Conservation (phyloP, 177 flowering plant genomes). For the Vitis hybrid region DNA sequence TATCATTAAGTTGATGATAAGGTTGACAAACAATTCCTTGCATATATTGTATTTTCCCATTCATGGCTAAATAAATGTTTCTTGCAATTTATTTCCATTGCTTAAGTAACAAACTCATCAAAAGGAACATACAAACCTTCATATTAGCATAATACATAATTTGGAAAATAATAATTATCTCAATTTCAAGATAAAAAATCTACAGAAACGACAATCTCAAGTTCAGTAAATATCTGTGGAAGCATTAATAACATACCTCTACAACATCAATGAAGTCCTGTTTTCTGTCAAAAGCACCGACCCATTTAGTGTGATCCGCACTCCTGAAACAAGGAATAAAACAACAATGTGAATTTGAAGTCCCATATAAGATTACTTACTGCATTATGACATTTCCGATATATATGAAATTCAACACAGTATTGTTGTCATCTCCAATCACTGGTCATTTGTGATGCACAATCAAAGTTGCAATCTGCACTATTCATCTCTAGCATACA, state of each 20-base stretch:
- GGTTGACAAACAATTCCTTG: neutral
- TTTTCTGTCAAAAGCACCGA: constrained; percentile 76
- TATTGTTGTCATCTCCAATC: no score
- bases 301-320: constrained; percentile 98
- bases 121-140: neutral
- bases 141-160: neutral
- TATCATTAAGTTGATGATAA: neutral
- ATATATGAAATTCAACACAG: no score
- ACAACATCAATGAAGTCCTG: constrained; percentile 94
- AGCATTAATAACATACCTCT: constrained; percentile 50
- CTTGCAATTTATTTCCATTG: neutral
- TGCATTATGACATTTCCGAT: neutral
- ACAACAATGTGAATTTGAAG: neutral
- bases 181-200: neutral
- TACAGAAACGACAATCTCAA: neutral
- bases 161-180: neutral
- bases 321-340: constrained; percentile 48
- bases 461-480: no score
- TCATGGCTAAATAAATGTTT: neutral
- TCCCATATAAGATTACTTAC: neutral
- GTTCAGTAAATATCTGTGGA: neutral
- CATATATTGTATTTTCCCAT: neutral
- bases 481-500: no score
- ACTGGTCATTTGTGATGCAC: no score
- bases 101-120: neutral